Evolutionary conservation across 495 filamentous ascomycete species (phyloP).

Genomic region (Penicillium angulare): DNA sequence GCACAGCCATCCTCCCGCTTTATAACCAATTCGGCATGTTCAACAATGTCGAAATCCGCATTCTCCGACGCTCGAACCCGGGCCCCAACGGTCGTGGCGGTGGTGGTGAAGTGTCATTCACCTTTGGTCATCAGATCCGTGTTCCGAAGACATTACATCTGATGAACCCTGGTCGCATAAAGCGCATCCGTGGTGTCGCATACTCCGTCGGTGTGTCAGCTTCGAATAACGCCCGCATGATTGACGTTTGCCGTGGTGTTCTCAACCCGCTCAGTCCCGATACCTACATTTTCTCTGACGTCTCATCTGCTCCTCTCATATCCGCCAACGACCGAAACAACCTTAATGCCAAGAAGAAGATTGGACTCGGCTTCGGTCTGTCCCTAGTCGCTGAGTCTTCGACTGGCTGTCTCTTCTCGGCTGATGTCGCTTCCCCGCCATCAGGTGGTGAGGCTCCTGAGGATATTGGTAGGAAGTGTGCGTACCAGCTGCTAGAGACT

Average conservation of each 20-base stretch:
- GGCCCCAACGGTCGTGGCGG: slow-evolving; percentile 72
- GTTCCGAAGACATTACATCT: slow-evolving; percentile 90
- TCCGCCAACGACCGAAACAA: slow-evolving; percentile 59
- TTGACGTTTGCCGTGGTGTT: slow-evolving; percentile 81
- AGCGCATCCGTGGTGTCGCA: slow-evolving; percentile 86
- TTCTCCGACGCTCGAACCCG: slow-evolving; percentile 73
- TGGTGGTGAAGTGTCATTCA: slow-evolving; percentile 86
- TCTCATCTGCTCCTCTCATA: slow-evolving; percentile 70
- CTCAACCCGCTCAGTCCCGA: slow-evolving; percentile 83
- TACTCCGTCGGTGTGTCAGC: slow-evolving; percentile 87
- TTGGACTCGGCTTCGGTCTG: slow-evolving; percentile 85
- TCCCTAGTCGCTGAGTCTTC: slow-evolving; percentile 89
- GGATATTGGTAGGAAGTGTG: slow-evolving; percentile 83
- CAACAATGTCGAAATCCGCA: slow-evolving; percentile 81
- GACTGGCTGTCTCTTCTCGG: slow-evolving; percentile 78
- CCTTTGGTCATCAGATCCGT: slow-evolving; percentile 88
- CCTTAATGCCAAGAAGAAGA: slow-evolving; percentile 61
- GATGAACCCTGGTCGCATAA: slow-evolving; percentile 82
- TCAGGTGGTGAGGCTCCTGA: slow-evolving; percentile 81
- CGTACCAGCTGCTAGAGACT: slow-evolving; percentile 82
- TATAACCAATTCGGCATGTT: slow-evolving; percentile 88
- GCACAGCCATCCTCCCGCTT: slow-evolving; percentile 86
- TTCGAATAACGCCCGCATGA: slow-evolving; percentile 93
- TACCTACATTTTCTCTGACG: slow-evolving; percentile 80
- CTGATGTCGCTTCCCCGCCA: slow-evolving; percentile 80